These are phyloP conservation scores for Chalaropsis thielavioides DNA, from an alignment of 2,329 filamentous ascomycete species.

Conservation along the genomic window DNA sequence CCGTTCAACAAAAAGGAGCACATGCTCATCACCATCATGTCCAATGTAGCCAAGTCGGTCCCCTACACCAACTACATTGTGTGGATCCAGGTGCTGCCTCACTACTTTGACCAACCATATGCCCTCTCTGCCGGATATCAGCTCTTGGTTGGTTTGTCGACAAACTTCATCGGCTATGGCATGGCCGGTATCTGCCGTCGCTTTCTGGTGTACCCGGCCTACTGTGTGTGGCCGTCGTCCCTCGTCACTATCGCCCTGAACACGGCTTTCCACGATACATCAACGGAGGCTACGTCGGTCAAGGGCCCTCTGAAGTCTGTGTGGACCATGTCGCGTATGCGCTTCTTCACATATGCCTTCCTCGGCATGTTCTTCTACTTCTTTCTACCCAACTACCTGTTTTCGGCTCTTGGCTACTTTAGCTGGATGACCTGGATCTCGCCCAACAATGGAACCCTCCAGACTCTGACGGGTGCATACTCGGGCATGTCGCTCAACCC, in stretches of 20 bases:
- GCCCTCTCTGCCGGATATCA: constrained; percentile 36
- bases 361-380: constrained; percentile 38
- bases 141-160: constrained; percentile 35
- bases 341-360: constrained; percentile 33
- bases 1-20: constrained; percentile 43
- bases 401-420: constrained; percentile 33
- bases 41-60: constrained; percentile 34
- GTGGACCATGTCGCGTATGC: constrained; percentile 31
- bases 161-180: constrained; percentile 42
- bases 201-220: constrained; percentile 39
- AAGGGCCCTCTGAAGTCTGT: constrained; percentile 26
- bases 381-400: constrained; percentile 40
- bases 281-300: constrained; percentile 21
- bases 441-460: constrained; percentile 28
- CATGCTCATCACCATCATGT: constrained; percentile 41
- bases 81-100: constrained; percentile 34
- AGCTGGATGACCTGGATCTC: constrained; percentile 42
- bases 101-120: constrained; percentile 38
- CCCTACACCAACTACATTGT: constrained; percentile 38
- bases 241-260: constrained; percentile 38
- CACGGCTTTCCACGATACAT: constrained; percentile 32
- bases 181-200: constrained; percentile 36
- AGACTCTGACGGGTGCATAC: constrained; percentile 26
- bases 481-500: constrained; percentile 30
- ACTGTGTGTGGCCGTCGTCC: constrained; percentile 39